These are phyloP conservation scores for Huntiella bhutanensis DNA, from an alignment of 2,329 filamentous ascomycete genomes.

Conservation along the genomic window DNA sequence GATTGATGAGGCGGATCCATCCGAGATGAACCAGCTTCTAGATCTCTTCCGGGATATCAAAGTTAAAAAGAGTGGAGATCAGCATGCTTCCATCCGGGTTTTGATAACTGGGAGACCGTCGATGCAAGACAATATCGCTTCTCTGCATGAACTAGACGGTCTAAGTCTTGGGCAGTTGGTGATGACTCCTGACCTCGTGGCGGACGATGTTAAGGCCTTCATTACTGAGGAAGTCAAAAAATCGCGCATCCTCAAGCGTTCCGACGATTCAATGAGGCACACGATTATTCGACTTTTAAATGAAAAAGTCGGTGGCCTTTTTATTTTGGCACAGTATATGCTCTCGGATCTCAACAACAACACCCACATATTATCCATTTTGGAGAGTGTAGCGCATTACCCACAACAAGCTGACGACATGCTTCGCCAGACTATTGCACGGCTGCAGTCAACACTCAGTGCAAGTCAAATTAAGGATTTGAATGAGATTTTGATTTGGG, in stretches of 20 bases:
- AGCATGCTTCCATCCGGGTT: conserved; percentile 17
- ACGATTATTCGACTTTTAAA: conserved; percentile 23
- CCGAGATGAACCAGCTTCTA: conserved; percentile 20
- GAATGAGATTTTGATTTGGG: conserved; percentile 29
- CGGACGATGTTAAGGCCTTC: conserved; percentile 23
- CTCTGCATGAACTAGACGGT: conserved; percentile 18
- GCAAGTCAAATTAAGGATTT: conserved; percentile 23
- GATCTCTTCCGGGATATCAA: conserved; percentile 14
- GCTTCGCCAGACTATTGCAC: conserved; percentile 23
- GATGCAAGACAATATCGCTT: conserved; percentile 21
- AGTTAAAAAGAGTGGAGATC: not conserved
- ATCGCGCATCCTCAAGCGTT: conserved; percentile 20
- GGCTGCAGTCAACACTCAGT: conserved; percentile 22
- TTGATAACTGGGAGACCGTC: conserved; percentile 25
- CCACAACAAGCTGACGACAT: conserved; percentile 26
- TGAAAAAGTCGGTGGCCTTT: conserved; percentile 26
- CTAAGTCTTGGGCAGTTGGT: conserved; percentile 22
- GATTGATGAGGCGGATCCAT: conserved; percentile 25
- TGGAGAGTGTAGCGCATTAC: conserved; percentile 25
- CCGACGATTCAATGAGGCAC: conserved; percentile 18
- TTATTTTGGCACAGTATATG: conserved; percentile 32
- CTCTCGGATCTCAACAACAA: conserved; percentile 28
- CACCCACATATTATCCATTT: conserved; percentile 25
- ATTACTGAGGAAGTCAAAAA: conserved; percentile 23
- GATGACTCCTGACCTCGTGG: conserved; percentile 25